Percentiles rank a stretch among this genome's conserved stretches.
phyloP scores from a whole-genome alignment of 1,139 yeast genomes.

The Kurtzmaniella quercitrusa region DNA sequence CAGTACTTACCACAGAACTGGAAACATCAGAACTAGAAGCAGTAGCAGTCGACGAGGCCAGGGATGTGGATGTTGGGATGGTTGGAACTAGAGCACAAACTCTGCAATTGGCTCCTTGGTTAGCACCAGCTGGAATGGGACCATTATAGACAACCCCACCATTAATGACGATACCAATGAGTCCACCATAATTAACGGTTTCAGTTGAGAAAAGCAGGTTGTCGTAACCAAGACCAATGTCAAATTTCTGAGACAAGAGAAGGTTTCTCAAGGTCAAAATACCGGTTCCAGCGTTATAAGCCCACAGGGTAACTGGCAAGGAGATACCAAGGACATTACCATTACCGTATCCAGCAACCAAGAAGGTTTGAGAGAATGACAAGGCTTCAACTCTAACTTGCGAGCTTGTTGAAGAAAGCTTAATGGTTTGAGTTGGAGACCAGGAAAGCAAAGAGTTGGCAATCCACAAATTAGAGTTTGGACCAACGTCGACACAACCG shows the following conservation, averaged over 20 bases:
- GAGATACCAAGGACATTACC: conserved; percentile 24
- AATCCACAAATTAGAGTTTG: conserved; percentile 17
- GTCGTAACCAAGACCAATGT: conserved; percentile 22
- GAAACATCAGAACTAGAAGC: conserved; percentile 4
- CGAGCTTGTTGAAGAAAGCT: conserved; percentile 17
- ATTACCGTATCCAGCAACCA: conserved; percentile 29
- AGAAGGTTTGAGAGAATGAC: conserved; percentile 17
- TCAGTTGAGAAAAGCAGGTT: conserved; percentile 8
- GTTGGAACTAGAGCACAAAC: conserved; percentile 5
- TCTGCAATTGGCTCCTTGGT: conserved; percentile 4
- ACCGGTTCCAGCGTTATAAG: conserved; percentile 17
- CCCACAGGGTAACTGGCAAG: conserved; percentile 12
- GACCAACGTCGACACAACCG: conserved; percentile 26
- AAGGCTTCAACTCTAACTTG: conserved; percentile 17
- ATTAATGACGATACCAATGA: conserved; percentile 6
- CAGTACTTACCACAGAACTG: too few species aligned
- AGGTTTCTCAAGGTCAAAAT: conserved; percentile 15
- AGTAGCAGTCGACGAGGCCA: not conserved
- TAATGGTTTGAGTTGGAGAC: conserved; percentile 18
- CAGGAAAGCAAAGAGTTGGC: conserved; percentile 15
- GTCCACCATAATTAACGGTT: conserved; percentile 4
- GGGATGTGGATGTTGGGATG: not conserved
- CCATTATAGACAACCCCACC: conserved; percentile 8
- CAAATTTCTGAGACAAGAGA: conserved; percentile 13
- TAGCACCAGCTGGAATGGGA: conserved; percentile 6